Conservation (phyloP, 75 land plant species). For the Chamaecyparis obtusa region DNA sequence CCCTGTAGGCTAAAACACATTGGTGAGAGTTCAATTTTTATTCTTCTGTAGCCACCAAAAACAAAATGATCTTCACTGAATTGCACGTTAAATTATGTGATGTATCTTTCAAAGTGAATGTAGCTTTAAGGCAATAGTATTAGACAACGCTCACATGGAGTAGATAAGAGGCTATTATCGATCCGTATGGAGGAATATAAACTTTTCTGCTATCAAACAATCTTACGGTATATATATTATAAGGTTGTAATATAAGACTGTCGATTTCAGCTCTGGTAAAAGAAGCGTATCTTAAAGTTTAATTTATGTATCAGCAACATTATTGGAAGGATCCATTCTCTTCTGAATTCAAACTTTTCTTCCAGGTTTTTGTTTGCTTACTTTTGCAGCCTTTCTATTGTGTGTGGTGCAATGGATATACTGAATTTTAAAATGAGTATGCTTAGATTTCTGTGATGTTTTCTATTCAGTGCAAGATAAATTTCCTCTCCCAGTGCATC, state of each 20-base stretch:
- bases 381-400: background rate
- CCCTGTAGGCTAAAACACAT: background rate
- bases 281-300: background rate
- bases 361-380: background rate
- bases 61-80: background rate
- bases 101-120: too few species aligned
- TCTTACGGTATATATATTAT: background rate
- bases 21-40: background rate
- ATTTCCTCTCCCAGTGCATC: background rate
- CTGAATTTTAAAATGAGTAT: background rate
- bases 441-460: background rate
- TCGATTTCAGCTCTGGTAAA: background rate
- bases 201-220: background rate
- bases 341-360: background rate
- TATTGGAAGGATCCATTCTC: background rate
- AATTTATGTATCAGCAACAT: background rate
- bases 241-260: background rate
- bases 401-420: background rate
- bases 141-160: too few species aligned
- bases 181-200: slow-evolving; percentile 1
- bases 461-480: background rate
- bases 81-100: background rate
- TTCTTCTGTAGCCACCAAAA: background rate
- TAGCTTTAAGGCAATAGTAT: too few species aligned
- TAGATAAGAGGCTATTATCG: background rate